Percentiles rank a stretch among this genome's conserved stretches.
phyloP scores from a whole-genome alignment of 345 rosid genomes.

The Acer negundo region DNA sequence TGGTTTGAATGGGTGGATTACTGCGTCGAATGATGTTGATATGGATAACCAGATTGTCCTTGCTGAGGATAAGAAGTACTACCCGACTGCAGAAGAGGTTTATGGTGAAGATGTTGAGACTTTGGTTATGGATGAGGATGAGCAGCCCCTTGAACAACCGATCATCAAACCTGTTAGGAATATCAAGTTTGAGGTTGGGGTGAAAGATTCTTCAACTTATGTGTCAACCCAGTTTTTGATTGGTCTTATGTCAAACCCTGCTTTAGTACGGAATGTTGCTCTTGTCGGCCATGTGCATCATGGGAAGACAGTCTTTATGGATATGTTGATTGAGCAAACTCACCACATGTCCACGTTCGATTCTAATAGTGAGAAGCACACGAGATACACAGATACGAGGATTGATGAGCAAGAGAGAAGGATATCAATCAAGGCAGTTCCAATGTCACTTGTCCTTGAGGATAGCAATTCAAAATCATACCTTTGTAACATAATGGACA shows the following conservation, averaged over 20 bases:
- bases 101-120: slow-evolving; percentile 95
- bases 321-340: slow-evolving; percentile 98
- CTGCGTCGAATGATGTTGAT: slow-evolving; percentile 73
- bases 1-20: slow-evolving; percentile 82
- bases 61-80: slow-evolving; percentile 95
- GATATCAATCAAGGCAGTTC: slow-evolving; percentile 90
- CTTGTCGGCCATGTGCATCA: slow-evolving; percentile 96
- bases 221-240: slow-evolving; percentile 93
- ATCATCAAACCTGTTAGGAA: slow-evolving; percentile 84
- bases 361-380: slow-evolving; percentile 78
- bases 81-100: slow-evolving; percentile 98
- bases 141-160: slow-evolving; percentile 88
- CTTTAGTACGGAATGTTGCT: slow-evolving; percentile 88
- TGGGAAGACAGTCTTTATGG: slow-evolving; percentile 94
- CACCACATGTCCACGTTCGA: slow-evolving; percentile 91
- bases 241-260: slow-evolving; percentile 90
- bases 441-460: slow-evolving; percentile 97
- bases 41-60: slow-evolving; percentile 94
- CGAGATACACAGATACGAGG: slow-evolving; percentile 90
- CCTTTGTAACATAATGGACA: slow-evolving; percentile 88
- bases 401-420: slow-evolving; percentile 97
- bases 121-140: slow-evolving; percentile 96
- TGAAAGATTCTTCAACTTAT: slow-evolving; percentile 86
- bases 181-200: slow-evolving; percentile 89
- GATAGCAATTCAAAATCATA: slow-evolving; percentile 91